Evolutionary conservation across 371 early-diverging fungal genomes (phyloP).

Genomic region (Actinomortierella wolfii): DNA sequence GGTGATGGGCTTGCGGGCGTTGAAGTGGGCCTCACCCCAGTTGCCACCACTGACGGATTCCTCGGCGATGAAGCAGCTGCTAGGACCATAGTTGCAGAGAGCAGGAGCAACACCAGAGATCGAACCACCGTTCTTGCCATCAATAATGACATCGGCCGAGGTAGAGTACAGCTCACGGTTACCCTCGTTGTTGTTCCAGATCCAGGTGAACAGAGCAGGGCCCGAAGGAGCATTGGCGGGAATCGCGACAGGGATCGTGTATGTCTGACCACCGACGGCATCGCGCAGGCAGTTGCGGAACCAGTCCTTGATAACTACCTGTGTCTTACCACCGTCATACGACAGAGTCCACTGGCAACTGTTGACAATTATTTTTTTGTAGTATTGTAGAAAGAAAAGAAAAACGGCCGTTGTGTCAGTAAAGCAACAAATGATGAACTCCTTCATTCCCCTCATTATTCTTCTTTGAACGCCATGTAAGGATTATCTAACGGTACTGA

Average conservation of each 20-base stretch:
- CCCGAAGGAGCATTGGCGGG: slow-evolving; percentile 59
- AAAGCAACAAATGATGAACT: no score
- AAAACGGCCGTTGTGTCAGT: no score
- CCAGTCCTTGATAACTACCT: slow-evolving; percentile 63
- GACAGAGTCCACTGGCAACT: slow-evolving; percentile 63
- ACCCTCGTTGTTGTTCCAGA: slow-evolving; percentile 67
- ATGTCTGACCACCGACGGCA: slow-evolving; percentile 26
- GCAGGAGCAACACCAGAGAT: slow-evolving; percentile 57
- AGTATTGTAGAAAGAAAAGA: no score
- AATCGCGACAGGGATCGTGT: slow-evolving; percentile 49
- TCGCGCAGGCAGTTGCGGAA: slow-evolving; percentile 50
- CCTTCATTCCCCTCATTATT: no score
- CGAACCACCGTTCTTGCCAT: slow-evolving; percentile 45
- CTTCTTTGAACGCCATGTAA: no score
- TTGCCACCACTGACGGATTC: slow-evolving; percentile 21
- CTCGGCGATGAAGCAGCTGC: slow-evolving; percentile 33
- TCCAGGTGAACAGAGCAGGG: slow-evolving; percentile 61
- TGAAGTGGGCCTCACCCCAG: slow-evolving; percentile 42
- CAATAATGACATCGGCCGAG: slow-evolving; percentile 65
- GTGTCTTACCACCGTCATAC: slow-evolving; percentile 57
- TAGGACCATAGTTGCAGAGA: slow-evolving; percentile 53
- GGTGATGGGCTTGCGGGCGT: slow-evolving; percentile 31
- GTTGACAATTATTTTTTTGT: no score
- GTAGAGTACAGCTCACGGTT: slow-evolving; percentile 72
- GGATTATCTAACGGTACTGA: no score